Conservation (phyloP, 2,329 filamentous ascomycete genomes). For the Escovopsis sp. region DNA sequence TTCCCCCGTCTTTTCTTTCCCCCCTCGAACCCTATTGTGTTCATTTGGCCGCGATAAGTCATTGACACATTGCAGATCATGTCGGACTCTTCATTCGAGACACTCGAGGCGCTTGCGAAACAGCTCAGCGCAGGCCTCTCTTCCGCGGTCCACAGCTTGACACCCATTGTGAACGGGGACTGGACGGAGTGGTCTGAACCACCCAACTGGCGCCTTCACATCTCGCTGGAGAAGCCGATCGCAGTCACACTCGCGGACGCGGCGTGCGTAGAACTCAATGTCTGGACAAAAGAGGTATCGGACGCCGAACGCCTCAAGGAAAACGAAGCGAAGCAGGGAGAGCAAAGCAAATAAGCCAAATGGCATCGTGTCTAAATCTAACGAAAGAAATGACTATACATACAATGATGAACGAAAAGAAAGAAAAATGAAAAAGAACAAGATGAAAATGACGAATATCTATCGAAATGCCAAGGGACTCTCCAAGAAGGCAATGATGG, state of each 20-base stretch:
- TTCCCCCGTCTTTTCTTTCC: too few relatives aligned
- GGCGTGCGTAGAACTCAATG: constrained; percentile 43
- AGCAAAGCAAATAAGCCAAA: not conserved
- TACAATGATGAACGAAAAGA: not conserved
- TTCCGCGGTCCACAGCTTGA: too few relatives aligned
- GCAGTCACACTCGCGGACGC: constrained; percentile 60
- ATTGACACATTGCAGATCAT: constrained; percentile 27
- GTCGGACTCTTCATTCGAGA: constrained; percentile 43
- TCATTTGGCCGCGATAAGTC: not conserved
- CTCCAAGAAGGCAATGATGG: too few relatives aligned
- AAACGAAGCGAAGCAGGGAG: not conserved
- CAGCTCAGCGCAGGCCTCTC: constrained; percentile 32
- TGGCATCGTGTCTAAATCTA: not conserved
- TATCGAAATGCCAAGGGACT: too few relatives aligned
- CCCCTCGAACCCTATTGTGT: too few relatives aligned
- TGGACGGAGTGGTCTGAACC: constrained; percentile 4
- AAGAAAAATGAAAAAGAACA: not conserved
- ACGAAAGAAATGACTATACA: not conserved
- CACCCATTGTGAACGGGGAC: too few relatives aligned
- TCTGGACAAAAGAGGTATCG: constrained; percentile 10
- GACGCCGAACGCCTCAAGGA: not conserved
- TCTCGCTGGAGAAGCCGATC: constrained; percentile 56
- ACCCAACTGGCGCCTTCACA: constrained; percentile 36
- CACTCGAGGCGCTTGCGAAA: constrained; percentile 44
- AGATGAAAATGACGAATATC: too few relatives aligned